Evolutionary conservation across 1,139 yeast genomes (phyloP).

Genomic region (Diutina mesorugosa): DNA sequence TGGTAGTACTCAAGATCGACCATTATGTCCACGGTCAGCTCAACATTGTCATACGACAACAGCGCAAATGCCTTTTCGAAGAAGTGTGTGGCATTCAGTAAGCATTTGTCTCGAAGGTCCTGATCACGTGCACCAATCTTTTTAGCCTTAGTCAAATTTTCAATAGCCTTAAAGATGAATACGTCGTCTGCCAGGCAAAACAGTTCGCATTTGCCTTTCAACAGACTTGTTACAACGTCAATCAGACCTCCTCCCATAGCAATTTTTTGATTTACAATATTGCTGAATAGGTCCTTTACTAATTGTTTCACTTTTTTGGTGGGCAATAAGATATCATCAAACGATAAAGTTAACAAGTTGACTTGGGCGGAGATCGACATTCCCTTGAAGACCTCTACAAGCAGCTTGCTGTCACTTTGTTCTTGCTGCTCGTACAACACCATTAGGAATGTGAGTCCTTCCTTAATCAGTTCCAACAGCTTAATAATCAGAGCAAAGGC

Average conservation of each 20-base stretch:
- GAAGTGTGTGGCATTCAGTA: slow-evolving; percentile 61
- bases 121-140: slow-evolving; percentile 57
- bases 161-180: slow-evolving; percentile 85
- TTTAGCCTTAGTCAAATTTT: slow-evolving; percentile 79
- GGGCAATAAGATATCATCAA: slow-evolving; percentile 62
- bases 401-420: slow-evolving; percentile 31
- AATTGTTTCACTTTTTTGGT: slow-evolving; percentile 47
- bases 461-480: slow-evolving; percentile 69
- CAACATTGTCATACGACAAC: slow-evolving; percentile 66
- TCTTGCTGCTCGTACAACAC: slow-evolving; percentile 61
- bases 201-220: slow-evolving; percentile 90
- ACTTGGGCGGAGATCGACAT: slow-evolving; percentile 55
- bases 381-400: slow-evolving; percentile 58
- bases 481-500: slow-evolving; percentile 73
- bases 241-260: slow-evolving; percentile 79
- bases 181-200: slow-evolving; percentile 94
- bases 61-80: slow-evolving; percentile 74
- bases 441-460: slow-evolving; percentile 78
- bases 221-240: slow-evolving; percentile 74
- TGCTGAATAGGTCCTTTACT: slow-evolving; percentile 76
- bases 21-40: slow-evolving; percentile 72
- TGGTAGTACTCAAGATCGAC: slow-evolving; percentile 64
- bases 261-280: slow-evolving; percentile 79
- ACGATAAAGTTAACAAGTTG: slow-evolving; percentile 53
- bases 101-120: slow-evolving; percentile 57